These are phyloP conservation scores for Stachybotrys elegans DNA, from an alignment of 2,329 filamentous ascomycete species.

Conservation along the genomic window DNA sequence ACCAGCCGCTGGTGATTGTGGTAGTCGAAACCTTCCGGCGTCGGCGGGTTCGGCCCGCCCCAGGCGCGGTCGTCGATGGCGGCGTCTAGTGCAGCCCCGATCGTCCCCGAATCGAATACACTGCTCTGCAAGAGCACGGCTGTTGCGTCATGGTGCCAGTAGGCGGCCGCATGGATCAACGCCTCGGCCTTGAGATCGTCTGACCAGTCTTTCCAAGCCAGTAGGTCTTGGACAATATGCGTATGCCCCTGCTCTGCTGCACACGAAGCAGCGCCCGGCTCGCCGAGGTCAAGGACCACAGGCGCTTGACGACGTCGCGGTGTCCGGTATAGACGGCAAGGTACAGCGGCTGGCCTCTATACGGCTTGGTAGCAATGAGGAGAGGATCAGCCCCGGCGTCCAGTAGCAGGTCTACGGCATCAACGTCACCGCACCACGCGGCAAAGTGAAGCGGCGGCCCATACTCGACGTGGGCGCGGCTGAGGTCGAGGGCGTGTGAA, in stretches of 20 bases:
- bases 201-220: constrained; percentile 5
- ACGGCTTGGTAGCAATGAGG: neutral
- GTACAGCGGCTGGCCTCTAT: neutral
- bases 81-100: neutral
- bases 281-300: neutral
- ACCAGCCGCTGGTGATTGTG: constrained; percentile 9
- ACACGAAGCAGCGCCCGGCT: neutral
- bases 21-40: constrained; percentile 2
- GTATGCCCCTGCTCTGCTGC: constrained; percentile 7
- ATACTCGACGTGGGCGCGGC: neutral
- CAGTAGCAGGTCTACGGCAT: constrained; percentile 7
- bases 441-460: constrained; percentile 8
- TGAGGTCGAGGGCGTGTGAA: neutral
- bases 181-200: neutral
- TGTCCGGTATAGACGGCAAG: neutral
- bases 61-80: neutral
- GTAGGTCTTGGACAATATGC: constrained; percentile 6
- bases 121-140: neutral
- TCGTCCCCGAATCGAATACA: neutral
- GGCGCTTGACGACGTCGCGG: neutral
- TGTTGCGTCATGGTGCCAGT: constrained; percentile 8
- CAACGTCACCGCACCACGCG: constrained; percentile 2
- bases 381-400: constrained; percentile 6
- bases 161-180: neutral
- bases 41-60: neutral